Evolutionary conservation across 2,329 filamentous ascomycete genomes (phyloP), one percentile per base, ranked within the genome.

Genomic region (Aspergillus bombycis): DNA sequence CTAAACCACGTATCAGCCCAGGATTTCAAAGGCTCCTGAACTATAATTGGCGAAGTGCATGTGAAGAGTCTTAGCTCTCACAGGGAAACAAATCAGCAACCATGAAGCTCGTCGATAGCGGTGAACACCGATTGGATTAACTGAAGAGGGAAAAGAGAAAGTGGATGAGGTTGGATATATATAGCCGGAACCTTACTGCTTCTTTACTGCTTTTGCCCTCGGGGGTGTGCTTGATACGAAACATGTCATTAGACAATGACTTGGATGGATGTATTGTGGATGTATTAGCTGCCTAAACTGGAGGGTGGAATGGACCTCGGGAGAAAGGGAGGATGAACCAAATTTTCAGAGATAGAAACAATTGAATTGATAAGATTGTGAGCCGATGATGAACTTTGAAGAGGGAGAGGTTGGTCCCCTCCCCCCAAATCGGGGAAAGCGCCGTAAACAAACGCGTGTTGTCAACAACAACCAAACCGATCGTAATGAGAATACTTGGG

Each of bases 381-480:
- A 52, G 16, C 36, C 6, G 36, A 36, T 12, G 34, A 21, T 36
- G 30, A n/a, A 28, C 26, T 28, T 28, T 28, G 26, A 28, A 3
- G 26, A 28, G 19, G 32, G 36, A 32, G 46, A 64, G 62, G 62
- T 48, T 64, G 62, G 62, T 30, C 23, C 8, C 11, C 45, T 56
- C 64, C 57, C 55, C 58, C 64, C 62, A 41, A 58, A 70, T 57
- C 26, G 45, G 69, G 65, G 62, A 68, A 69, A 60, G 68, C 62
- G 65, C 50, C 52, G 69, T 70, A 70, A 70, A 71, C 69, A 70
- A 71, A 65, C 67, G 59, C 60, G 68, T 67, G 67, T 62, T 61
- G 63, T 58, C 65, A 65, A 62, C 58, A 58, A 62, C 60, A 38
- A 55, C 52, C 21, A 48, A 41, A 41, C 14, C 28, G 32, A n/a